Base-by-base conservation (phyloP, 352 stramenopile genomes). In the Pythium oligandrum region DNA sequence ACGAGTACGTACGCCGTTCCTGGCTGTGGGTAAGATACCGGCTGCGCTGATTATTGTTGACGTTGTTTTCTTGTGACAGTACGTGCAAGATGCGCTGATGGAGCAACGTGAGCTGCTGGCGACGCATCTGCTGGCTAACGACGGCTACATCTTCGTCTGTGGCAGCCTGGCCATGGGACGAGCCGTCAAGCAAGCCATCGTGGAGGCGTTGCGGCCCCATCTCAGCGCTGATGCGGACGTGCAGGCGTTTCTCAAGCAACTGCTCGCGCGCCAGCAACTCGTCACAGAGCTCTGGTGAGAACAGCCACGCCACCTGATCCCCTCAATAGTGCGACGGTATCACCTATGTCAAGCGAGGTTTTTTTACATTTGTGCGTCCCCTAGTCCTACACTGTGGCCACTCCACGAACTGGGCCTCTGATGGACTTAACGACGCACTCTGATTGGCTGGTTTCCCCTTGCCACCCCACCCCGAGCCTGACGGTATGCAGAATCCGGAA, bases 141-240 rank as follows among this genome's bases (percentile, higher is more conserved):
- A 73, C 35, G 81, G 82, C 36, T 82, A 85, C 62, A 59, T 93
- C 32, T 94, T 75, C 51, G 61, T 94, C 32, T 94, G 84, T 32
- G 84, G 84, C n/a, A 89, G 82, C 49, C 63, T 86, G 34, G 70
- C 65, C 26, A 91, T 94, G 81, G 82, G 84, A 4, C 77, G 78
- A 17, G 78, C 78, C 8, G 79, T 87, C 51, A 92, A 90, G 70
- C 73, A 72, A 6, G 68, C 70, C 10, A 75, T 94, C 31, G 65
- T 73, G 2, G 6, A 61, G 5, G 77, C 76, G 44, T 61, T 92
- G 17, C 17, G 17, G 17, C 17, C 17, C 17, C 17, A 26, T 26
- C 17, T 26, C 17, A 26, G 17, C 17, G 17, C 40, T 7, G 65
- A 81, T 55, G 50, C 63, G 45, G 68, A 61, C 7, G 76, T 72